Evolutionary conservation across 371 early-diverging fungal species (phyloP), one percentile per base, ranked within the genome.

Genomic region (Mortierella sp.): DNA sequence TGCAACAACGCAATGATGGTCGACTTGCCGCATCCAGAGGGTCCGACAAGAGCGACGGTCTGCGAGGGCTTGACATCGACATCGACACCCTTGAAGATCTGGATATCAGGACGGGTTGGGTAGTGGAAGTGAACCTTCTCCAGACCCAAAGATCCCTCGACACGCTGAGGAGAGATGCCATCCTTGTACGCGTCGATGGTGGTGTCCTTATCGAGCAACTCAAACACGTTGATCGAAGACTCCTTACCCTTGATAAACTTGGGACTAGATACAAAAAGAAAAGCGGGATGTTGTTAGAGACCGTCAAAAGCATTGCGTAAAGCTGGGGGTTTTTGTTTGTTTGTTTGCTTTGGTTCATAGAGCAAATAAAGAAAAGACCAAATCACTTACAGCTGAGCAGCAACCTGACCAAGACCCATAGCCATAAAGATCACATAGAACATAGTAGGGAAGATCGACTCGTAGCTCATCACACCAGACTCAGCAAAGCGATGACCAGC

Each of bases 221-320:
- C 84, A 68, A 86, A 90, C 18, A 92, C 84, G 48, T 82, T 84
- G 72, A 91, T 86, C 4, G 96, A 93, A 55, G 97, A 92, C 58
- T 90, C 83, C 79, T 94, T 91, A 57, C 96, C 98, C 37, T 90
- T 90, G 57, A 88, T 85, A 64, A 88, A 85, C 19, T 90, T 87
- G 16, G 92, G 84, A 25, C 66, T 71, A 16, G n/a, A 86, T 74
- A 62, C 12, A 16, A 16, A 12, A 16, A 9, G 16, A 9, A 16
- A 46, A 46, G 9, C 12, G 16, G 46, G 46, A 46, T 16, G 16
- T 46, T 46, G 16, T 46, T 16, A 46, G 46, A n/a, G n/a, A n/a
- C n/a, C n/a, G n/a, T n/a, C n/a, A n/a, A n/a, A 81, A 55, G 53
- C 12, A 25, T 21, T 37, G 16, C 29, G 45, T 15, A 59, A 59